These are phyloP conservation scores for Hypocreales sp. DNA, from an alignment of 2,329 filamentous ascomycete genomes.

Conservation along the genomic window DNA sequence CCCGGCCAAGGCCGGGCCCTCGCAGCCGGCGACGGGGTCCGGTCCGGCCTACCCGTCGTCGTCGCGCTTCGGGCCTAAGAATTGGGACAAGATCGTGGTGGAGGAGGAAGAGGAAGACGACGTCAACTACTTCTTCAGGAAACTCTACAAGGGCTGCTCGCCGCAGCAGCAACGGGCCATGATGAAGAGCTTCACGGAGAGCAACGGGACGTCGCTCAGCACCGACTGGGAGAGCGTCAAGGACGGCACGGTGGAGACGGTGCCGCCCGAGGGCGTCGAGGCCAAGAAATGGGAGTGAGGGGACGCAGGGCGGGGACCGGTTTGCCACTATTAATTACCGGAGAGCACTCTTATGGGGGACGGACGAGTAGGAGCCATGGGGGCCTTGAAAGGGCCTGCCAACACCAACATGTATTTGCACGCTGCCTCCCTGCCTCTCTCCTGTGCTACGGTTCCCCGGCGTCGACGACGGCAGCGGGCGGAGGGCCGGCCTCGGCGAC, in stretches of 20 bases:
- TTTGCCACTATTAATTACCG: no score
- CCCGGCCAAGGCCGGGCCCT: no score
- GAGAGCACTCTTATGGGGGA: no score
- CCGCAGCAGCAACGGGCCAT: slow-evolving; percentile 79
- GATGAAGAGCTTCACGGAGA: slow-evolving; percentile 95
- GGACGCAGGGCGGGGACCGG: no score
- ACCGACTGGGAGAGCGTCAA: slow-evolving; percentile 83
- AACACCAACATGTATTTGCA: no score
- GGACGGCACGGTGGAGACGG: slow-evolving; percentile 52
- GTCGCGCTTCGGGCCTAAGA: slow-evolving; percentile 65
- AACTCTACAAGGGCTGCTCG: slow-evolving; percentile 61
- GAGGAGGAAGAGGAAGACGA: slow-evolving; percentile 41
- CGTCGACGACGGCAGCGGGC: no score
- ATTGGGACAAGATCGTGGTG: slow-evolving; percentile 70
- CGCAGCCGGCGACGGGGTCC: no score
- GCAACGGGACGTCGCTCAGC: slow-evolving; percentile 81
- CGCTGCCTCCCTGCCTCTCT: no score
- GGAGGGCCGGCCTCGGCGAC: no score
- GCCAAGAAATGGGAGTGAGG: slow-evolving; percentile 57
- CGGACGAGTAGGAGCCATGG: no score
- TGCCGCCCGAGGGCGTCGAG: slow-evolving; percentile 63
- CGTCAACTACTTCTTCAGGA: slow-evolving; percentile 78
- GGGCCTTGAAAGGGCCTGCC: no score
- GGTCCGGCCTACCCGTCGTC: slow-evolving; percentile 90
- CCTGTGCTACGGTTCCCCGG: no score